Conservation (phyloP, 305 asterid species). For the Fraxinus baroniana region DNA sequence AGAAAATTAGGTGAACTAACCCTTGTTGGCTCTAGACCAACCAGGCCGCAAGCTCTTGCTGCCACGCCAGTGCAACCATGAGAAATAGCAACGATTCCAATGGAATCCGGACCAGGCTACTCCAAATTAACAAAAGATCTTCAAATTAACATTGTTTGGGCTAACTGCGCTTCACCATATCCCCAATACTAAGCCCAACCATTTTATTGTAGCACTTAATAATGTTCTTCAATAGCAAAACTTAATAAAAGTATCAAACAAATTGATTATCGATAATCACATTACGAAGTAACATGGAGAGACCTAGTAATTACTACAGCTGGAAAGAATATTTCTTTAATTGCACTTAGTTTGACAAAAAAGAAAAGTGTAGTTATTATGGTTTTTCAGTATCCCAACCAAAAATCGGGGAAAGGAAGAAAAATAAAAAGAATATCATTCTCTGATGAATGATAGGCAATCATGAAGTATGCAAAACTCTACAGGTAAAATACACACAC, state of each 20-base stretch:
- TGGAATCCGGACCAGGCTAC: slow-evolving; percentile 99
- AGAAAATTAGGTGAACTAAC: slow-evolving; percentile 38
- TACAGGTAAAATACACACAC: not conserved
- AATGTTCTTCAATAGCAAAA: not conserved
- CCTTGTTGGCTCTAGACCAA: slow-evolving; percentile 96
- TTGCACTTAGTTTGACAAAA: not conserved
- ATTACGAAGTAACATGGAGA: not conserved
- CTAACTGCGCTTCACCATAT: slow-evolving; percentile 5
- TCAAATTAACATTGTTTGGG: not conserved
- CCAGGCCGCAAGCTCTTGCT: slow-evolving; percentile 97
- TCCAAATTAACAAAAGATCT: slow-evolving; percentile 24
- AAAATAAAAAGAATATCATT: not conserved
- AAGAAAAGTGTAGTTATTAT: not conserved
- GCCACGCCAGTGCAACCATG: slow-evolving; percentile 99
- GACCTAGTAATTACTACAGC: not conserved
- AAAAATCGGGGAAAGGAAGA: not conserved
- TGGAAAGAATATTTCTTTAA: not conserved
- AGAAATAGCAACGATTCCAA: slow-evolving; percentile 99
- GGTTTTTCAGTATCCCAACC: not conserved
- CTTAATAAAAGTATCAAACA: not conserved
- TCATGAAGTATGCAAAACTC: not conserved
- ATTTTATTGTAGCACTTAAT: not conserved
- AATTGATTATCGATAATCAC: not conserved
- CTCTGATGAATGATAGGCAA: not conserved
- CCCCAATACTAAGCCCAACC: not conserved